Base-by-base conservation (phyloP, 768 basidiomycete genomes). In the Suillus hirtellus region DNA sequence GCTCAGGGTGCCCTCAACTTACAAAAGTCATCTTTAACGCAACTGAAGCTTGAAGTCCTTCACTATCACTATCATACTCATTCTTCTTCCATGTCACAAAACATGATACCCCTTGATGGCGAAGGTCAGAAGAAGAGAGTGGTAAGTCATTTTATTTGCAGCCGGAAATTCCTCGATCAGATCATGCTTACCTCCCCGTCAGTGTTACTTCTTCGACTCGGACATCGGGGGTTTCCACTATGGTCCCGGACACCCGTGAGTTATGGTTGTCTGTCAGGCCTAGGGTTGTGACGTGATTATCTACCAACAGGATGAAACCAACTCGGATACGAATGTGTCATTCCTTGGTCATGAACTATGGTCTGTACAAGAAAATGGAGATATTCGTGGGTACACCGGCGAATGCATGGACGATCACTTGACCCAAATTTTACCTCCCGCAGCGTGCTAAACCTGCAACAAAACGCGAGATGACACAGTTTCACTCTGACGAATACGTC, bases 141-240 rank as follows among this genome's bases (percentile, higher is more conserved):
- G 60, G 95, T 95, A 78, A 60, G 93, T 84, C 56, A 50, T 24
- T 38, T 58, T 42, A 54, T 63, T 62, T 62, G 60, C 38, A 19
- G 40, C 10, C 61, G 2, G 34, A 43, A 35, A 47, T 66, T 59
- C 47, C 6, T 55, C 55, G 49, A 55, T 44, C 27, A 21, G 63
- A 47, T 61, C 50, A 46, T 59, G 63, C 59, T 47, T 40, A 61
- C 60, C 42, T 56, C 55, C 60, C 61, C 62, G 64, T 24, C 63
- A 97, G 92, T 99, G 96, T 74, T 99, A 99, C 82, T 99, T 99
- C 83, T 99, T 96, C 80, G 96, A 99, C 78, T 96, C 95, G 38
- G 96, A 99, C 74, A 96, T 99, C 76, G 96, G 97, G 27, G 96
- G 97, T 59, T 99, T 98, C 75, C 97, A 99, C 76, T 96, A 97